Percentiles rank a stretch among this genome's conserved stretches.
Conservation (phyloP, 768 basidiomycete species). For the Lenzites betulinus region DNA sequence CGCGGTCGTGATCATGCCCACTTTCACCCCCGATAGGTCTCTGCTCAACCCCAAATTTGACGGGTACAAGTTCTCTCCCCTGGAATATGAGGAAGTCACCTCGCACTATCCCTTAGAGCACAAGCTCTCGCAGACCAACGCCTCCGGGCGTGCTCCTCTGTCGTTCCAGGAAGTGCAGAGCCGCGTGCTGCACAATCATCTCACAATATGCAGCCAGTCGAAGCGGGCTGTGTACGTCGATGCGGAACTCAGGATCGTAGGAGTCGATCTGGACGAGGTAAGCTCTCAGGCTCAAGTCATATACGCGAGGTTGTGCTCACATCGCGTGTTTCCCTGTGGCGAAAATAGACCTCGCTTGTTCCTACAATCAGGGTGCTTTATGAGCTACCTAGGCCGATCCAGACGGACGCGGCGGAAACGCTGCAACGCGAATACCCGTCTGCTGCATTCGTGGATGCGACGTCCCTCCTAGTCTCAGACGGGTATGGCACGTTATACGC, state of each 20-base stretch:
- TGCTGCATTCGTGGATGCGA: conserved; percentile 53
- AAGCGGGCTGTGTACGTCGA: conserved; percentile 69
- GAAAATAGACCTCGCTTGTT: conserved; percentile 49
- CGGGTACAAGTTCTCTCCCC: conserved; percentile 72
- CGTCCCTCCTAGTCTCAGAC: conserved; percentile 61
- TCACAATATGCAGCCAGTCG: conserved; percentile 50
- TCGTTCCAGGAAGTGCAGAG: conserved; percentile 84
- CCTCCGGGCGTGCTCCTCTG: conserved; percentile 61
- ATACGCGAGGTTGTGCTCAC: not conserved
- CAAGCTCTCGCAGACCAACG: conserved; percentile 53
- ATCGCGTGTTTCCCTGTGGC: not conserved
- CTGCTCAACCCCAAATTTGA: conserved; percentile 85
- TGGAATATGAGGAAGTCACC: conserved; percentile 59
- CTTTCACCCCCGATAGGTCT: conserved; percentile 35
- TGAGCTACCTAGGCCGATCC: conserved; percentile 59
- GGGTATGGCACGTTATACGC: conserved; percentile 70
- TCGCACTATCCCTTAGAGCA: conserved; percentile 49
- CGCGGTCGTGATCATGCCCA: conserved; percentile 9
- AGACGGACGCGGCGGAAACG: conserved; percentile 39
- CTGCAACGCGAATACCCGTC: conserved; percentile 77
- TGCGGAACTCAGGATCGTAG: conserved; percentile 57
- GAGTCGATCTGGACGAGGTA: conserved; percentile 61
- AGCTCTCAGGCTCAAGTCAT: conserved; percentile 29
- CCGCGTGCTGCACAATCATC: conserved; percentile 83
- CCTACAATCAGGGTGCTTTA: conserved; percentile 60